phyloP scores from a whole-genome alignment of 1,284 basidiomycete genomes.

The Rhodofomes roseus region DNA sequence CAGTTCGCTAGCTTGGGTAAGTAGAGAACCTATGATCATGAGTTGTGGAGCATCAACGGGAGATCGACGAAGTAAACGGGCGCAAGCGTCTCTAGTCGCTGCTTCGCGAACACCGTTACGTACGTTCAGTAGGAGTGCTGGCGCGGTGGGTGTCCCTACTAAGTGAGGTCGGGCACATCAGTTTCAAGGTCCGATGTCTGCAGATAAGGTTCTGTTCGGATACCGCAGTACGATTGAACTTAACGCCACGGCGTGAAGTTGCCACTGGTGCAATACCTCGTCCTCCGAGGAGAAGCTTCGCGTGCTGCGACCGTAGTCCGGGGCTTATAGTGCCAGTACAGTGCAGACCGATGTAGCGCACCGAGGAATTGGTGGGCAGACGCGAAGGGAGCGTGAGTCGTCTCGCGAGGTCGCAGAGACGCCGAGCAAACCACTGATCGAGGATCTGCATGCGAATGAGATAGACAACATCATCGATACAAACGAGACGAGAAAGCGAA shows the following conservation, averaged over 20 bases:
- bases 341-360: neutral
- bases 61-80: neutral
- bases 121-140: too few relatives aligned
- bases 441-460: conserved; percentile 5
- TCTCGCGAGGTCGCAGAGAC: too few relatives aligned
- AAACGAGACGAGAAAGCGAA: neutral
- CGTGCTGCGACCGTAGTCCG: neutral
- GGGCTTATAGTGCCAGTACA: neutral
- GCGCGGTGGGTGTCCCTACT: too few relatives aligned
- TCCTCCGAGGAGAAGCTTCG: neutral
- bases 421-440: neutral
- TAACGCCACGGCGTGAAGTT: neutral
- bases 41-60: neutral
- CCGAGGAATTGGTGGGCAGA: neutral
- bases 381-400: too few relatives aligned
- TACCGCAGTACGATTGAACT: neutral
- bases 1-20: neutral
- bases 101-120: too few relatives aligned
- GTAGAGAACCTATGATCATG: neutral
- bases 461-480: conserved; percentile 6
- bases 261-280: neutral
- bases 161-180: too few relatives aligned
- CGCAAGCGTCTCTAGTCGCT: neutral
- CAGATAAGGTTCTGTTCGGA: neutral
- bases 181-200: neutral